Evolutionary conservation across 2,329 filamentous ascomycete genomes (phyloP).

Genomic region (Monascus ruber): DNA sequence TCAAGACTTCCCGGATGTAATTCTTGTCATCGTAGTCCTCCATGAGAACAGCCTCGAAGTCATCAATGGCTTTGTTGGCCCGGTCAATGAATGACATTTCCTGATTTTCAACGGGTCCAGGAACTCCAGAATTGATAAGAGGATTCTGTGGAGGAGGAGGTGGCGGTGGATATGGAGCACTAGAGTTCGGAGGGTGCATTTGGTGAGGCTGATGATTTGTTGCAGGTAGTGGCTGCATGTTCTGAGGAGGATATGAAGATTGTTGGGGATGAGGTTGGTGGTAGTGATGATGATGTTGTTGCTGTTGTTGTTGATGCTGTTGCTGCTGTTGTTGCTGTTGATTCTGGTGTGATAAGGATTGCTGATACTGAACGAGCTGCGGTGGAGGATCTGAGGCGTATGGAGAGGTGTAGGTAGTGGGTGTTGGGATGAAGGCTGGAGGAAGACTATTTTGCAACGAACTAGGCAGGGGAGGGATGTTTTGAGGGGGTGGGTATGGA

Average conservation of each 20-base stretch:
- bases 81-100: conserved; percentile 28
- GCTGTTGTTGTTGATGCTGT: conserved; percentile 12
- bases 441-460: conserved; percentile 29
- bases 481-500: conserved; percentile 9
- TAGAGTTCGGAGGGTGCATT: conserved; percentile 8
- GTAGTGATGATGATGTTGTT: conserved; percentile 8
- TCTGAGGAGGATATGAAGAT: conserved; percentile 12
- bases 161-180: conserved; percentile 9
- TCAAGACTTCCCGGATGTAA: conserved; percentile 33
- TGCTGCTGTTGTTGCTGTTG: conserved; percentile 14
- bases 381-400: conserved; percentile 29
- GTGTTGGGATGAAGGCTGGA: conserved; percentile 25
- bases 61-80: conserved; percentile 34
- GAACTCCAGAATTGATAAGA: no score
- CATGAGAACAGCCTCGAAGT: conserved; percentile 34
- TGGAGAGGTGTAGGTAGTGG: conserved; percentile 30
- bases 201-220: conserved; percentile 8
- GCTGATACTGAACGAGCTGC: conserved; percentile 19
- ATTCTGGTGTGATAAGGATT: conserved; percentile 4
- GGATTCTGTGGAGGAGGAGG: conserved; percentile 5
- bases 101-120: conserved; percentile 9
- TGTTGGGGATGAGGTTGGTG: conserved; percentile 10
- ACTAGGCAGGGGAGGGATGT: conserved; percentile 24
- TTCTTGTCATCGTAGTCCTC: conserved; percentile 36
- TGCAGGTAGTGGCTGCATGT: conserved; percentile 8